These are phyloP conservation scores for Candida xiaguanensis DNA, from an alignment of 805 yeast species.

Conservation along the genomic window DNA sequence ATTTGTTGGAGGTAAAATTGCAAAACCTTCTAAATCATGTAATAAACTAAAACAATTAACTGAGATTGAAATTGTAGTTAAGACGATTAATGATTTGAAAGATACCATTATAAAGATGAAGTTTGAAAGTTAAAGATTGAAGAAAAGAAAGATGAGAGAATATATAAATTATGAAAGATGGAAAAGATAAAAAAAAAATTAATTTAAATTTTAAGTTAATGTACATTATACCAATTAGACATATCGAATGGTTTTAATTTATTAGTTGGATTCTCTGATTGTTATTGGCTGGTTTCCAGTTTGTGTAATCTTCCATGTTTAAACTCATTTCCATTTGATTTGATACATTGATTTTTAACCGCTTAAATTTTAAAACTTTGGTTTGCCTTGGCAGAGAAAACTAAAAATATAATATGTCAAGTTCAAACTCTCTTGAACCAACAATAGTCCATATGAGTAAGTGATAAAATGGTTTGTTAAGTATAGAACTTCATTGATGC, in stretches of 20 bases:
- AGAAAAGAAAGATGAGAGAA: not conserved
- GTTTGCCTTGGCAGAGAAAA: too few species aligned
- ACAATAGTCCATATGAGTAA: too few species aligned
- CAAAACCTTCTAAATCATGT: constrained; percentile 9
- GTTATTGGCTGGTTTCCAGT: too few species aligned
- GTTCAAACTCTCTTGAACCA: too few species aligned
- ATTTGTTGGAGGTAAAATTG: constrained; percentile 13
- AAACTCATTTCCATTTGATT: too few species aligned
- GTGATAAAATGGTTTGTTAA: too few species aligned
- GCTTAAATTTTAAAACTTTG: too few species aligned
- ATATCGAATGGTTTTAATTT: too few species aligned
- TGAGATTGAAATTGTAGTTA: constrained; percentile 4
- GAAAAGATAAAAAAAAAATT: not conserved
- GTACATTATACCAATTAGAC: not conserved
- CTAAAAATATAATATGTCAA: too few species aligned
- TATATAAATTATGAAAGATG: not conserved
- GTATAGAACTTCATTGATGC: constrained; percentile 2
- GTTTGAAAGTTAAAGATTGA: not conserved
- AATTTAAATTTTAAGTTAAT: not conserved
- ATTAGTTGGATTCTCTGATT: too few species aligned
- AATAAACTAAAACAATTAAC: constrained; percentile 7
- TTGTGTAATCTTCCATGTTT: too few species aligned
- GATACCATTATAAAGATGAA: constrained; percentile 9
- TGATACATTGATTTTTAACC: too few species aligned
- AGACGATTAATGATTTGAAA: constrained; percentile 6